phyloP scores from a whole-genome alignment of 371 early-diverging fungal species.

The Apophysomyces sp. region DNA sequence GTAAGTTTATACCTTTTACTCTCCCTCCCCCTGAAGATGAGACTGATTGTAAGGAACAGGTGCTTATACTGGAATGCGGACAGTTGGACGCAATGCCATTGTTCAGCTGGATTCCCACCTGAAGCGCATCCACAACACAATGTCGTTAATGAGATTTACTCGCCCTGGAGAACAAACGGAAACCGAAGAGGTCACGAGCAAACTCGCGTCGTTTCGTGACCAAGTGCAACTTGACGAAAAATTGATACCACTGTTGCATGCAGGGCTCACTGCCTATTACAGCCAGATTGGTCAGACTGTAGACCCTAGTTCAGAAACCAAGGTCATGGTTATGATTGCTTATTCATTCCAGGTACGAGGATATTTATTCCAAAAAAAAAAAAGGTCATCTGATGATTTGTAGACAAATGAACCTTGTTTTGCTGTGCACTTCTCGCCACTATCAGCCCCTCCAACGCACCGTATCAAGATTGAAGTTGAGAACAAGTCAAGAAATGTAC shows the following conservation, averaged over 20 bases:
- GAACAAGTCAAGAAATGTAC: slow-evolving; percentile 41
- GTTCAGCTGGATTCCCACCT: slow-evolving; percentile 52
- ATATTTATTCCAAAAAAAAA: neutral
- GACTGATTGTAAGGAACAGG: slow-evolving; percentile 19
- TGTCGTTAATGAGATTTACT: slow-evolving; percentile 40
- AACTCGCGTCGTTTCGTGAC: slow-evolving; percentile 33
- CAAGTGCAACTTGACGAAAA: slow-evolving; percentile 25
- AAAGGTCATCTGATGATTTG: neutral
- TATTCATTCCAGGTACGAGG: slow-evolving; percentile 41
- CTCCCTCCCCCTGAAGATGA: neutral
- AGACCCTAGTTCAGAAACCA: slow-evolving; percentile 30
- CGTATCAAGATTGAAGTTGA: slow-evolving; percentile 48
- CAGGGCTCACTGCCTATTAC: slow-evolving; percentile 45
- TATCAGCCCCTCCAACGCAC: slow-evolving; percentile 22
- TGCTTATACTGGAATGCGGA: slow-evolving; percentile 58
- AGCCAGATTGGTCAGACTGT: slow-evolving; percentile 17
- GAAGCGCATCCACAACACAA: slow-evolving; percentile 45
- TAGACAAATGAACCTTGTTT: slow-evolving; percentile 36
- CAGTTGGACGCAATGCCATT: slow-evolving; percentile 37
- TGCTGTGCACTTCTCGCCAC: slow-evolving; percentile 44
- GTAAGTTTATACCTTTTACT: slow-evolving; percentile 12
- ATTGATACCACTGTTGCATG: slow-evolving; percentile 38
- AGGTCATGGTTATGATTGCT: slow-evolving; percentile 35
- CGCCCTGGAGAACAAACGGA: slow-evolving; percentile 15
- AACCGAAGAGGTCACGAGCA: slow-evolving; percentile 13